These are phyloP conservation scores for Acidiella bohemica DNA, from an alignment of 495 filamentous ascomycete genomes.

Conservation along the genomic window DNA sequence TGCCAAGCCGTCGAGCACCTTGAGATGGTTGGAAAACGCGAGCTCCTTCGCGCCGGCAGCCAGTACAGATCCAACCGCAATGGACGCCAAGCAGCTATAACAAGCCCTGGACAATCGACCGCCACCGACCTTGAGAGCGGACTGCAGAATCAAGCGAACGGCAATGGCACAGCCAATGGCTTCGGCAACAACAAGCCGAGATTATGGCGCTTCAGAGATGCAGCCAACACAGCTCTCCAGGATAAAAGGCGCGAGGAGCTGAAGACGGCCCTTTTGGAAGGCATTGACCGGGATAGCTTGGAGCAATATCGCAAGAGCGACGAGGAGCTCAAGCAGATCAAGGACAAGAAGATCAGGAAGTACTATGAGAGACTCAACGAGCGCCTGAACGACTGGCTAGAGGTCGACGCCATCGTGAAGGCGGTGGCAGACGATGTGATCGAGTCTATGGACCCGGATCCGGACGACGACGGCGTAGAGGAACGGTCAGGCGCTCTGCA, in stretches of 20 bases:
- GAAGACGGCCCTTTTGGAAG: conserved; percentile 35
- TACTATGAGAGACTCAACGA: conserved; percentile 41
- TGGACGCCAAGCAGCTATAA: background rate
- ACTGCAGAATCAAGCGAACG: conserved; percentile 1
- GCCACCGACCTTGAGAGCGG: conserved; percentile 8
- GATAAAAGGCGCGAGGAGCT: conserved; percentile 22
- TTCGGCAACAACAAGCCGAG: conserved; percentile 1
- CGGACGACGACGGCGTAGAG: conserved; percentile 35
- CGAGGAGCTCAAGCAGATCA: conserved; percentile 34
- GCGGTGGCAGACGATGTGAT: conserved; percentile 39
- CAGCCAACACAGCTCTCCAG: conserved; percentile 12
- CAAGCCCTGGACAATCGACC: background rate
- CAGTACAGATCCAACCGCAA: background rate
- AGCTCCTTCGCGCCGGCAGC: conserved; percentile 5
- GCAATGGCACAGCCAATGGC: conserved; percentile 3
- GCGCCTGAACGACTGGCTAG: conserved; percentile 37
- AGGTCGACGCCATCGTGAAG: conserved; percentile 39
- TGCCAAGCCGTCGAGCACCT: too few relatives aligned
- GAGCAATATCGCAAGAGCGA: conserved; percentile 35
- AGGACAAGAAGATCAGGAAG: conserved; percentile 33
- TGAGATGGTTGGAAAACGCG: conserved; percentile 12
- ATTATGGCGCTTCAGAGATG: conserved; percentile 15
- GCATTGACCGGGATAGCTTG: conserved; percentile 29
- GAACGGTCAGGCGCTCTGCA: conserved; percentile 32
- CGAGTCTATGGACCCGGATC: conserved; percentile 40